Conservation (phyloP, 2,329 filamentous ascomycete species). For the Penicillium concentricum region DNA sequence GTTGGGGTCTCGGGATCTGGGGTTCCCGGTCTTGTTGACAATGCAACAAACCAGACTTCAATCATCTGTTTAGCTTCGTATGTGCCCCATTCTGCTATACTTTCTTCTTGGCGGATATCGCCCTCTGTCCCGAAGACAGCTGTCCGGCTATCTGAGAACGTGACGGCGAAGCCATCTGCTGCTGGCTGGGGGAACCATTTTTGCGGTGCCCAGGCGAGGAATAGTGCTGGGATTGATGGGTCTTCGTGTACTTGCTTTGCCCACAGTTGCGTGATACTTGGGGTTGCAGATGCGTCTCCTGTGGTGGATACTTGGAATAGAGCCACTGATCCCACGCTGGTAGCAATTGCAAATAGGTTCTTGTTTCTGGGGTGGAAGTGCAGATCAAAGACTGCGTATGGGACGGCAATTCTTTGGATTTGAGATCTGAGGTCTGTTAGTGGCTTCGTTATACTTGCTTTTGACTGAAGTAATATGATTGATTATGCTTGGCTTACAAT, state of each 20-base stretch:
- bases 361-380: conserved; percentile 67
- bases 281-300: conserved; percentile 2
- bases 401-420: conserved; percentile 60
- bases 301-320: conserved; percentile 35
- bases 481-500: conserved; percentile 26
- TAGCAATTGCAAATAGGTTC: conserved; percentile 68
- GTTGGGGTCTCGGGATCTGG: background rate
- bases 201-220: conserved; percentile 69
- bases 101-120: conserved; percentile 11
- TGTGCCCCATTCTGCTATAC: conserved; percentile 23
- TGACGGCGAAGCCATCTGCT: conserved; percentile 61
- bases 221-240: conserved; percentile 62
- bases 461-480: background rate
- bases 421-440: conserved; percentile 45
- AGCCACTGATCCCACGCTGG: conserved; percentile 61
- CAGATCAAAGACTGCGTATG: conserved; percentile 78
- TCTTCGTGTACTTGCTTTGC: conserved; percentile 54
- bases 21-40: conserved; percentile 20
- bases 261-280: conserved; percentile 37
- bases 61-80: conserved; percentile 35
- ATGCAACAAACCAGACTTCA: conserved; percentile 43
- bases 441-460: background rate
- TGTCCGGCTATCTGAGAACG: conserved; percentile 68
- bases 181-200: conserved; percentile 23
- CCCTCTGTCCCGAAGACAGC: conserved; percentile 52